Evolutionary conservation across 2,329 filamentous ascomycete genomes (phyloP).

Genomic region (Coniochaeta prunicola): DNA sequence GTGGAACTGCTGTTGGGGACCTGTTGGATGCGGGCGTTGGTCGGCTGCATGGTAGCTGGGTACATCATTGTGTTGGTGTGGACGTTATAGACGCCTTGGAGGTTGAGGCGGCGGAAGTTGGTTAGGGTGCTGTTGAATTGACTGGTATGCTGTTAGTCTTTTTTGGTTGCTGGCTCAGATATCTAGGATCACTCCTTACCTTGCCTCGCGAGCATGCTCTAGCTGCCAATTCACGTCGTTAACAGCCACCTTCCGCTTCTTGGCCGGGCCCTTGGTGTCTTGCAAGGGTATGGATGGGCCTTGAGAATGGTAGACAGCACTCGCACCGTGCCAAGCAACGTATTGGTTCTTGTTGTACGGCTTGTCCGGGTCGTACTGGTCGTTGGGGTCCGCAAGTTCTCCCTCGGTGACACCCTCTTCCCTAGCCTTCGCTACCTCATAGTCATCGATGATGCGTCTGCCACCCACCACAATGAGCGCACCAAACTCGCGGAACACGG

Average conservation of each 20-base stretch:
- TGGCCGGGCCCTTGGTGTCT: slow-evolving; percentile 68
- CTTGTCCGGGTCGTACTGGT: slow-evolving; percentile 68
- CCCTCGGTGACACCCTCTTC: slow-evolving; percentile 78
- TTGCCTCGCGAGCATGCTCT: slow-evolving; percentile 86
- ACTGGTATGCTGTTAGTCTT: slow-evolving; percentile 35
- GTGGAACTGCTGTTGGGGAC: slow-evolving; percentile 35
- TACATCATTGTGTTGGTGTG: slow-evolving; percentile 92
- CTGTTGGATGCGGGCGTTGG: slow-evolving; percentile 75
- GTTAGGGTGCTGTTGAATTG: slow-evolving; percentile 75
- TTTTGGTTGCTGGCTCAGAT: background rate
- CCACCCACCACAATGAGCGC: slow-evolving; percentile 91
- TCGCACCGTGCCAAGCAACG: slow-evolving; percentile 96
- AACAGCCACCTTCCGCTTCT: slow-evolving; percentile 79
- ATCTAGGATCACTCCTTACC: slow-evolving; percentile 44
- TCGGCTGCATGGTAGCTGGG: slow-evolving; percentile 82
- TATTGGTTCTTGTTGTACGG: slow-evolving; percentile 99
- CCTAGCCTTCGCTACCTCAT: slow-evolving; percentile 68
- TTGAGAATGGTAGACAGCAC: slow-evolving; percentile 85
- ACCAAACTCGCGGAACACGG: slow-evolving; percentile 95
- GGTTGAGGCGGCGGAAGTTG: slow-evolving; percentile 59
- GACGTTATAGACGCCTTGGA: slow-evolving; percentile 79
- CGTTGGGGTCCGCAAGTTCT: slow-evolving; percentile 84
- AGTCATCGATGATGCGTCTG: slow-evolving; percentile 80
- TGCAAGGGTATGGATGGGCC: slow-evolving; percentile 69
- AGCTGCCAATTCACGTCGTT: slow-evolving; percentile 96